These are phyloP conservation scores for Xerocomus minutiporus DNA, from an alignment of 1,284 basidiomycete genomes.

Conservation along the genomic window DNA sequence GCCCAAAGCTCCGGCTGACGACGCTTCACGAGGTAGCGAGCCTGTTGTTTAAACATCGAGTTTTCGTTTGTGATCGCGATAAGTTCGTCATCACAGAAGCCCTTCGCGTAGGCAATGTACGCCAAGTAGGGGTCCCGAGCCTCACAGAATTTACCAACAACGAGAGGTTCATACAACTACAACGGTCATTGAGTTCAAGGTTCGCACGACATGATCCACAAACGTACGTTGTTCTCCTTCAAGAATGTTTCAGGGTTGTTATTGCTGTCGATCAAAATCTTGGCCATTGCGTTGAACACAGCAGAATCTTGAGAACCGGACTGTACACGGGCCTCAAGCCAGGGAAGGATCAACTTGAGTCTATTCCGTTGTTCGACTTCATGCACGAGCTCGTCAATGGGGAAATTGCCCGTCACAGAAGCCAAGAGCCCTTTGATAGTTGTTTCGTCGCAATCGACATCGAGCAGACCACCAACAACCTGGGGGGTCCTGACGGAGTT, in stretches of 20 bases:
- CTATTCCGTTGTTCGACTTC: constrained; percentile 97
- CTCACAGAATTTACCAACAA: constrained; percentile 99
- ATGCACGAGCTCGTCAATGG: constrained; percentile 94
- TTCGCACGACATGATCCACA: not conserved
- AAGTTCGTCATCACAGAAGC: constrained; percentile 98
- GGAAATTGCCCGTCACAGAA: constrained; percentile 96
- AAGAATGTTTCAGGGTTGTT: constrained; percentile 97
- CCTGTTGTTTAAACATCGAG: constrained; percentile 99
- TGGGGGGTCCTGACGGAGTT: constrained; percentile 98
- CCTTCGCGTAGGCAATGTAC: constrained; percentile 99
- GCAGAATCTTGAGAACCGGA: constrained; percentile 89
- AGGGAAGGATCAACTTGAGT: constrained; percentile 94
- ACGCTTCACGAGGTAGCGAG: constrained; percentile 96
- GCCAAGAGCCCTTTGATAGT: constrained; percentile 93
- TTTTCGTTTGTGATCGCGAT: constrained; percentile 98
- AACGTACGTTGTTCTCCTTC: constrained; percentile 92
- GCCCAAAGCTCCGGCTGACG: constrained; percentile 96
- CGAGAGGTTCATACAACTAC: constrained; percentile 90
- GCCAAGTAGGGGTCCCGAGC: constrained; percentile 97
- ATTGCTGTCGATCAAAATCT: constrained; percentile 98
- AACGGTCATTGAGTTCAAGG: constrained; percentile 1
- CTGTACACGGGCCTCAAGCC: constrained; percentile 92
- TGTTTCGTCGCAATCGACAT: constrained; percentile 97
- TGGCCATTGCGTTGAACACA: constrained; percentile 95
- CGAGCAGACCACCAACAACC: constrained; percentile 93